These are phyloP conservation scores for Colletotrichum sojae DNA, from an alignment of 2,329 filamentous ascomycete genomes.

Conservation along the genomic window DNA sequence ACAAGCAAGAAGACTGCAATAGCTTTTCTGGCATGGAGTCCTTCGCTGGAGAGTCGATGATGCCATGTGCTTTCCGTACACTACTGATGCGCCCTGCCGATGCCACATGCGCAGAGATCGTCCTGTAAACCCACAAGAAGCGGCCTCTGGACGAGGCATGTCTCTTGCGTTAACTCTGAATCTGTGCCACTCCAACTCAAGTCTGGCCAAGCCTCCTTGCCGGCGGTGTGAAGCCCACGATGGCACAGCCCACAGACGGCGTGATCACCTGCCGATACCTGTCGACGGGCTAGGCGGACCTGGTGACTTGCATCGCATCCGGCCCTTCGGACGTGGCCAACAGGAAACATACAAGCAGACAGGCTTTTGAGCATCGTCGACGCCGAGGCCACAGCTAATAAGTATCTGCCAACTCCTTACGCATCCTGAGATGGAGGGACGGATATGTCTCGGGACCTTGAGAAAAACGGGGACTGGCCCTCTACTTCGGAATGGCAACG, in stretches of 20 bases:
- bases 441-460: background rate
- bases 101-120: background rate
- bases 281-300: constrained; percentile 21
- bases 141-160: background rate
- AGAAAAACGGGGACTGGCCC: background rate
- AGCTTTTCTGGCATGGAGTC: background rate
- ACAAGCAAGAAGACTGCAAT: too few species aligned
- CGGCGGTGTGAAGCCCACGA: constrained; percentile 27
- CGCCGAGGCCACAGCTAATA: too few species aligned
- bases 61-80: background rate
- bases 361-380: background rate
- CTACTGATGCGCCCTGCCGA: background rate
- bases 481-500: background rate
- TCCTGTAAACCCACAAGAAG: background rate
- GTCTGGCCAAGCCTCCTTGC: background rate
- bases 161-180: background rate
- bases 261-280: constrained; percentile 33
- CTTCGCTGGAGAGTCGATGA: background rate
- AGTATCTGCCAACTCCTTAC: too few species aligned
- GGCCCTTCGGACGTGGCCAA: constrained; percentile 21
- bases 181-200: background rate
- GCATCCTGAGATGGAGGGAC: too few species aligned
- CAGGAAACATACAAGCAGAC: background rate
- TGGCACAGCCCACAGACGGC: constrained; percentile 26
- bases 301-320: constrained; percentile 26